Evolutionary conservation across 495 filamentous ascomycete genomes (phyloP), one percentile per base, ranked within the genome.

Genomic region (Xylaria cubensis): DNA sequence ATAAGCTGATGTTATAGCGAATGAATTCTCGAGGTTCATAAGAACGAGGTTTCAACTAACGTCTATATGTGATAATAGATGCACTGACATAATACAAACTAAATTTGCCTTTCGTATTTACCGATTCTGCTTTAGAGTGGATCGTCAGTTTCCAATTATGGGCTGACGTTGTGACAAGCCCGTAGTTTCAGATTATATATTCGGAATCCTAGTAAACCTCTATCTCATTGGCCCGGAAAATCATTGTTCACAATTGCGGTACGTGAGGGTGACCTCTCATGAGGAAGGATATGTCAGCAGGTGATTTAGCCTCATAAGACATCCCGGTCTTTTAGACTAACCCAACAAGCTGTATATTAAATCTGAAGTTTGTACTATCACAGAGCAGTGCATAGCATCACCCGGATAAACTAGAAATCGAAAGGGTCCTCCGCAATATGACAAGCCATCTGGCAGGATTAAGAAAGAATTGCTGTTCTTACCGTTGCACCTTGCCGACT

Each of bases 231-330:
- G 65, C 12, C 13, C 50, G 65, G 48, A 50, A 67, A 67, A 46
- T 51, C 41, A 36, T 6, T 24, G 10, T 6, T 21, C 32, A 50
- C 39, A 10, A 17, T 32, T 36, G 32, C 39, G 32, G 74, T 74
- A 69, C 73, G 74, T 76, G 39, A 70, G 59, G 29, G 56, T 42
- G 41, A 65, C 76, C 72, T 76, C 69, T 73, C 67, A 73, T 58
- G 61, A n/a, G 32, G 44, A 9, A 76, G 69, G 48, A 62, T 76
- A 74, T 69, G 71, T 70, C 74, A 76, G 70, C 70, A 67, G 64
- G 51, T 68, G 67, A 78, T 78, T 78, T 78, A 76, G 74, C 76
- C 76, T 78, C 74, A 76, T 76, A 76, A 71, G 42, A 55, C 26
- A 61, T 51, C n/a, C 64, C 44, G 59, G 48, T 8, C 36, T 50